A percentile compares a stretch with the other conserved stretches of the same genome.
phyloP scores from a whole-genome alignment of 2,329 filamentous ascomycete species.

The Biscogniauxia marginata region DNA sequence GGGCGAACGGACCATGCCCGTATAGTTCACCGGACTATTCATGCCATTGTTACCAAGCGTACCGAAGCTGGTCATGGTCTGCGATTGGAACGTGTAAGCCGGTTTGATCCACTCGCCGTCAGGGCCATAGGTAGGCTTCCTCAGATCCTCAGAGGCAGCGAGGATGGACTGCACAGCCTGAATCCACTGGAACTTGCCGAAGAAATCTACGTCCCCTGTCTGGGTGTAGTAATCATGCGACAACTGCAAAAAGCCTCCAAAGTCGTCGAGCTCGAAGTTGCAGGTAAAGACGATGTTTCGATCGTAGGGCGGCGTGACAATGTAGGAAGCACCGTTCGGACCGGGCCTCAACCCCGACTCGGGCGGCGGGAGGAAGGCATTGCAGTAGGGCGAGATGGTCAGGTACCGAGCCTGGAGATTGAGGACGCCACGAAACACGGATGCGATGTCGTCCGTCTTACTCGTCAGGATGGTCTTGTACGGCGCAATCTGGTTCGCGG shows the following conservation, averaged over 20 bases:
- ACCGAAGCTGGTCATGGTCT: constrained; percentile 73
- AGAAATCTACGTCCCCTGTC: constrained; percentile 72
- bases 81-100: constrained; percentile 73
- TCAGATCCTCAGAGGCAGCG: constrained; percentile 66
- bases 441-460: constrained; percentile 60
- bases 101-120: constrained; percentile 30
- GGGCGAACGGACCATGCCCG: constrained; percentile 79
- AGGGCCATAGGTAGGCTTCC: constrained; percentile 57
- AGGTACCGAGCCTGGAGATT: constrained; percentile 71
- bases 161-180: constrained; percentile 70
- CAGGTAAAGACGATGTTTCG: constrained; percentile 80
- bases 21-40: constrained; percentile 77
- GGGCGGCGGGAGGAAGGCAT: constrained; percentile 82
- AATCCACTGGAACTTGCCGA: constrained; percentile 71
- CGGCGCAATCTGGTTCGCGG: constrained; percentile 70
- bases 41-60: constrained; percentile 74
- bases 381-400: constrained; percentile 74
- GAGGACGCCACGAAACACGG: constrained; percentile 68
- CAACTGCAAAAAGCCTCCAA: constrained; percentile 82
- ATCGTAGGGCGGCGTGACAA: constrained; percentile 63
- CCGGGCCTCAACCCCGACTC: constrained; percentile 65
- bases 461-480: constrained; percentile 61
- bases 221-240: constrained; percentile 75
- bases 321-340: constrained; percentile 57
- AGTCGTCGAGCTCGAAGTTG: constrained; percentile 92